phyloP scores from a whole-genome alignment of 75 land plant species.

The Picea glauca region DNA sequence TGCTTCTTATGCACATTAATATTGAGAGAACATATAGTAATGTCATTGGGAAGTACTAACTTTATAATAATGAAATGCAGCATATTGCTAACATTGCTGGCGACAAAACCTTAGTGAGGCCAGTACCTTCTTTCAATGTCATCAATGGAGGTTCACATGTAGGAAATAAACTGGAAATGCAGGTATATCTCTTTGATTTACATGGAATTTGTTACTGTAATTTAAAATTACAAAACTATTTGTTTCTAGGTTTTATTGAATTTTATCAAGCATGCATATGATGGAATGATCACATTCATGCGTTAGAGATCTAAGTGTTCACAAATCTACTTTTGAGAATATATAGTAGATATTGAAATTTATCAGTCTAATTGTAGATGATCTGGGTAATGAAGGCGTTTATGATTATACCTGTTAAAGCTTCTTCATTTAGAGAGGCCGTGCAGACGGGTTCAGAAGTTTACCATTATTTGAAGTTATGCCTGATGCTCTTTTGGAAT shows the following conservation, averaged over 20 bases:
- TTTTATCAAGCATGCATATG: no score
- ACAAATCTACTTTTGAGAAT: no score
- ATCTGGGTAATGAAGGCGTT: slow-evolving; percentile 58
- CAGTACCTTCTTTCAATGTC: slow-evolving; percentile 98
- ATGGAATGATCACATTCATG: slow-evolving; percentile 26
- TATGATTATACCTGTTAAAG: slow-evolving; percentile 96
- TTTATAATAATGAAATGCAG: slow-evolving; percentile 18
- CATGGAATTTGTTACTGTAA: no score
- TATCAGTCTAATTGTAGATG: neutral
- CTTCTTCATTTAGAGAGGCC: slow-evolving; percentile 91
- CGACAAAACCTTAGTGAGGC: slow-evolving; percentile 82
- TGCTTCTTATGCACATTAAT: no score
- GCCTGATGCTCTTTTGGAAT: neutral
- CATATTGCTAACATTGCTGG: slow-evolving; percentile 97
- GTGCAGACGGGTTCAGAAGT: slow-evolving; percentile 98
- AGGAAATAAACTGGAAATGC: slow-evolving; percentile 81
- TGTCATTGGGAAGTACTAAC: no score
- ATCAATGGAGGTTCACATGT: slow-evolving; percentile 67
- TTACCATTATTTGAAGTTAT: slow-evolving; percentile 82
- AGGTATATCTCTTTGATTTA: slow-evolving; percentile 27
- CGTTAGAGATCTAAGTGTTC: neutral
- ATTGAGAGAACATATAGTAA: no score
- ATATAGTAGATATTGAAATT: no score
- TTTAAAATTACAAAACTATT: no score
- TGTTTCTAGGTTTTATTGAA: no score